These are phyloP conservation scores for Magnolia kwangsiensis DNA, from an alignment of 164 flowering plant genomes.

Conservation along the genomic window DNA sequence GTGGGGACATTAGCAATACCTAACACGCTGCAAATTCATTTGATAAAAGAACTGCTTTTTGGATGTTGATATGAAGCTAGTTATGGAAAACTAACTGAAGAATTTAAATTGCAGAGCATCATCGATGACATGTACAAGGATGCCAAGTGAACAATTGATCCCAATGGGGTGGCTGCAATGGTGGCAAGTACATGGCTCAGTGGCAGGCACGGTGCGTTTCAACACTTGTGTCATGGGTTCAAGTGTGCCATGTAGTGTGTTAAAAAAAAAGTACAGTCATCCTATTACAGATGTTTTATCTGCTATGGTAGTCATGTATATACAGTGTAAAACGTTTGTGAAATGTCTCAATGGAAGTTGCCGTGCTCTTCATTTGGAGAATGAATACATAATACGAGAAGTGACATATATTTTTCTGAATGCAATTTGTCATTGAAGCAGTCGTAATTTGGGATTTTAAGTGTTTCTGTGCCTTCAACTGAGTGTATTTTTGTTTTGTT, in stretches of 20 bases:
- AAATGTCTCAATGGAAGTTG: neutral
- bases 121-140: conserved; percentile 74
- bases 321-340: neutral
- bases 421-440: too few species aligned
- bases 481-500: too few species aligned
- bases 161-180: neutral
- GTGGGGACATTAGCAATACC: neutral
- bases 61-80: neutral
- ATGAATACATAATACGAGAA: too few species aligned
- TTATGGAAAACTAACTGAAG: neutral
- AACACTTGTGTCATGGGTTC: too few species aligned
- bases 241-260: too few species aligned
- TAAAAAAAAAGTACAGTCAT: neutral
- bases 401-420: too few species aligned
- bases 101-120: conserved; percentile 36
- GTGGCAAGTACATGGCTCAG: neutral
- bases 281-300: too few species aligned
- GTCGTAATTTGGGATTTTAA: too few species aligned
- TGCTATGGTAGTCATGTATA: neutral
- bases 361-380: neutral
- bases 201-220: too few species aligned
- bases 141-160: conserved; percentile 16
- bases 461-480: too few species aligned
- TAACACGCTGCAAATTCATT: neutral
- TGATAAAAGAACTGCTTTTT: neutral